Conservation (phyloP, 2,329 filamentous ascomycete species). For the Paramyrothecium sp. region DNA sequence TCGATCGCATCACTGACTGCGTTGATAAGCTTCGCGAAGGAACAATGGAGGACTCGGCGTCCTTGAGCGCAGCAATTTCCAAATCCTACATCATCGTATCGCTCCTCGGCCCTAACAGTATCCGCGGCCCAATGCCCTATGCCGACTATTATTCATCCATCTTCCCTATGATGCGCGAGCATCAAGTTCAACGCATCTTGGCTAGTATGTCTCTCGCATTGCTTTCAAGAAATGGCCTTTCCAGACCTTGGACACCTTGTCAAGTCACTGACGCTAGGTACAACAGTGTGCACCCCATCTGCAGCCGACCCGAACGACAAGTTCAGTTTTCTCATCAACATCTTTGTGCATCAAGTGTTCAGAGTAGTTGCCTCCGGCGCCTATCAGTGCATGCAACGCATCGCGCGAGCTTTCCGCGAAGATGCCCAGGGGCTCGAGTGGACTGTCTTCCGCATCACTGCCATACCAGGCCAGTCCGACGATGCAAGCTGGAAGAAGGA, state of each 20-base stretch:
- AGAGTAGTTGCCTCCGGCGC: constrained; percentile 6
- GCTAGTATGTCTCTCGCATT: too few species aligned
- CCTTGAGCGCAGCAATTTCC: constrained; percentile 2
- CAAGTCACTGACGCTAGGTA: too few species aligned
- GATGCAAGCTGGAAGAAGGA: constrained; percentile 23
- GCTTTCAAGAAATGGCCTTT: too few species aligned
- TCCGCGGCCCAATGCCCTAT: neutral
- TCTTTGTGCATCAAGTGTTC: constrained; percentile 10
- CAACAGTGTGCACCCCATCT: constrained; percentile 31
- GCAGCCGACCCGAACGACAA: constrained; percentile 20
- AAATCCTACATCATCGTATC: constrained; percentile 8
- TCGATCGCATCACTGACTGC: neutral
- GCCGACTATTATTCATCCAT: constrained; percentile 6
- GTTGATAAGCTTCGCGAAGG: constrained; percentile 20
- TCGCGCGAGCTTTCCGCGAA: constrained; percentile 17
- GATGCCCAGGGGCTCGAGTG: constrained; percentile 21
- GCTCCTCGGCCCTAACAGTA: constrained; percentile 5
- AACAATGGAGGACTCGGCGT: constrained; percentile 14
- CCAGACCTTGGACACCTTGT: too few species aligned
- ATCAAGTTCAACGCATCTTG: constrained; percentile 22
- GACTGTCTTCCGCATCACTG: constrained; percentile 23
- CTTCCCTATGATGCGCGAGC: constrained; percentile 9
- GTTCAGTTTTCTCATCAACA: constrained; percentile 10
- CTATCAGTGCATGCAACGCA: constrained; percentile 16
- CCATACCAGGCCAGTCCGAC: constrained; percentile 22